Evolutionary conservation across 1,284 basidiomycete species (phyloP), one percentile per base, ranked within the genome.

Genomic region (Neonothopanus nambi): DNA sequence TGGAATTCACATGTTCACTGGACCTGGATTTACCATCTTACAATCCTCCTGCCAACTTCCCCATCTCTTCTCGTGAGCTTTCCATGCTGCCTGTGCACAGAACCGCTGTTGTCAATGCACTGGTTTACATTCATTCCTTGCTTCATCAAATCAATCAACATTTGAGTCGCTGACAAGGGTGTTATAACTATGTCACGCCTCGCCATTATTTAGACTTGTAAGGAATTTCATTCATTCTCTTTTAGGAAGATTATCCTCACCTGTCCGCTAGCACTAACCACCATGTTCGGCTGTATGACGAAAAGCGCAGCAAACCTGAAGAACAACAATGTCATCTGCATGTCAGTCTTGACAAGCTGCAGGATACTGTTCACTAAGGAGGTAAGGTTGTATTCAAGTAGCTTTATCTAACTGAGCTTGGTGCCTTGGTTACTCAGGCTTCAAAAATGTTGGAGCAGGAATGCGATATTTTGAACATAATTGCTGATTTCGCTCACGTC

Each of bases 281-380:
- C 64, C 99, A 98, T 65, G 95, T 98, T 35, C 84, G 88, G n/a
- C 81, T 99, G 28, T 95, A 95, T 65, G 93, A 89, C 54, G 95
- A 99, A 72, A 99, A 99, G 73, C 89, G 95, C n/a, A 95, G 98
- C 61, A 94, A 97, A 66, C 81, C 99, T 23, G 97, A 99, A 70
- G 97, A 99, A 67, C 95, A 99, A 69, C 98, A 99, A 66, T 90
- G 97, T 33, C 98, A 99, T 75, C 81, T 99, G 55, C 96, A 99
- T 65, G 94, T 99, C 57, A 97, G 97, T 61, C 85, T 99, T 44
- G 96, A 99, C 72, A 99, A 99, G 71, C 84, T 99, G 20, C 89
- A 86, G 37, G 93, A 95, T 56, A 99, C 97, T 0, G 95, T 98
- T n/a, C n/a, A n/a, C n/a, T n/a, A n/a, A n/a, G n/a, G n/a, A n/a